A percentile compares a stretch with the other conserved stretches of the same genome.
Evolutionary conservation across 192 early-diverging fungal genomes (phyloP).

Genomic region (Mortierella claussenii): DNA sequence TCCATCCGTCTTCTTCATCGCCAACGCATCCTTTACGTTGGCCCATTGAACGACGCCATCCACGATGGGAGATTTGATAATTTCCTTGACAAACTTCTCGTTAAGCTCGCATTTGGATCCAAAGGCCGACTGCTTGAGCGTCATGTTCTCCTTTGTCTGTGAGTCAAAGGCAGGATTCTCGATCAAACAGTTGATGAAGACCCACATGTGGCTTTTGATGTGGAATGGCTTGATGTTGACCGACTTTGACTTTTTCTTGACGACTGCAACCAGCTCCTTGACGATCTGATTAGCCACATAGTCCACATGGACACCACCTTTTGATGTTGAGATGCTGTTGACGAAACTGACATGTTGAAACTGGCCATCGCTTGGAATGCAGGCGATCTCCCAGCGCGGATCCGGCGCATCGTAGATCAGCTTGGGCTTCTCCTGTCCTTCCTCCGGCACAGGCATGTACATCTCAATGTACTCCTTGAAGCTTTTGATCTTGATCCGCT

Average conservation of each 20-base stretch:
- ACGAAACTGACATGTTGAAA: conserved; percentile 98
- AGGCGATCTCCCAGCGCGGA: conserved; percentile 94
- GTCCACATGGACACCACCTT: conserved; percentile 92
- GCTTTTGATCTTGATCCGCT: conserved; percentile 80
- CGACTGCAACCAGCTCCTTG: conserved; percentile 69
- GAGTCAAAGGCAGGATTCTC: conserved; percentile 97
- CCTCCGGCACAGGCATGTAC: conserved; percentile 61
- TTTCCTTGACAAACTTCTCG: conserved; percentile 86
- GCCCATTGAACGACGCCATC: conserved; percentile 82
- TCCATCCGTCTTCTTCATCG: conserved; percentile 92
- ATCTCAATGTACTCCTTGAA: conserved; percentile 94
- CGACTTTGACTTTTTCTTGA: conserved; percentile 81
- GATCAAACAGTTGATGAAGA: conserved; percentile 95
- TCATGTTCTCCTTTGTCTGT: conserved; percentile 98
- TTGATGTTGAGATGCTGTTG: conserved; percentile 94
- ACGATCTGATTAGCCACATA: conserved; percentile 87
- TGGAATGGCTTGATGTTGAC: conserved; percentile 80
- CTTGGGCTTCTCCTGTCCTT: conserved; percentile 50
- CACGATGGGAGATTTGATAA: conserved; percentile 87
- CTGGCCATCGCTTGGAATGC: conserved; percentile 93
- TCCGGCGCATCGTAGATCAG: conserved; percentile 81
- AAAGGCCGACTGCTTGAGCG: conserved; percentile 77
- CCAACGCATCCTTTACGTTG: conserved; percentile 74
- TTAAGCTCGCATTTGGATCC: conserved; percentile 79
- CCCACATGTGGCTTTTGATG: conserved; percentile 89